Evolutionary conservation across 2,329 filamentous ascomycete species (phyloP).

Genomic region (Fusarium longipes): DNA sequence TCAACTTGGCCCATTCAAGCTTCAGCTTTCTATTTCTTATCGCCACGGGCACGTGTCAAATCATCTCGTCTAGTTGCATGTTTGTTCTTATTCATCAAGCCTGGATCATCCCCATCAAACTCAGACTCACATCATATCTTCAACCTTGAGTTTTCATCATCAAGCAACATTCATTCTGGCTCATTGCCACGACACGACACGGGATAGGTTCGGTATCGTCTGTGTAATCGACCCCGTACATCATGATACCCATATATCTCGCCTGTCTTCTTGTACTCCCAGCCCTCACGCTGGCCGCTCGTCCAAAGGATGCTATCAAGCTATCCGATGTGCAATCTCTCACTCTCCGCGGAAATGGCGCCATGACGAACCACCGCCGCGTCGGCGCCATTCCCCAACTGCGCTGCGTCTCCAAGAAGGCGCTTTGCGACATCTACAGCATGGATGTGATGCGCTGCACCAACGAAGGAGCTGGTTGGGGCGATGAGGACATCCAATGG

Average conservation of each 20-base stretch:
- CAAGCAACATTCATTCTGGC: neutral
- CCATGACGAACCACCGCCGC: slow-evolving; percentile 79
- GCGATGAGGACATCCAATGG: slow-evolving; percentile 87
- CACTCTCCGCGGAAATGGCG: slow-evolving; percentile 74
- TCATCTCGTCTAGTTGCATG: neutral
- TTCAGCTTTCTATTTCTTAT: slow-evolving; percentile 19
- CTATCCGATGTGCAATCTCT: slow-evolving; percentile 76
- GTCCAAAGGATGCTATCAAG: slow-evolving; percentile 64
- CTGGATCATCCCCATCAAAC: neutral
- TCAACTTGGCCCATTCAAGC: neutral
- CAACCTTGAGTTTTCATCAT: neutral
- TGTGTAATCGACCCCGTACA: slow-evolving; percentile 6
- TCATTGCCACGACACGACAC: neutral
- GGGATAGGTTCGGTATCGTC: slow-evolving; percentile 10
- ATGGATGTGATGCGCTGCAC: slow-evolving; percentile 89
- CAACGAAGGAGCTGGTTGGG: slow-evolving; percentile 85
- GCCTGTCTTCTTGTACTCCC: slow-evolving; percentile 43
- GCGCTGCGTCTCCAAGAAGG: slow-evolving; percentile 75
- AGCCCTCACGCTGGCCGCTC: slow-evolving; percentile 43
- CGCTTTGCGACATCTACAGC: slow-evolving; percentile 74
- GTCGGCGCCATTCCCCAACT: slow-evolving; percentile 82
- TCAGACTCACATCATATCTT: neutral
- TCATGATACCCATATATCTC: slow-evolving; percentile 47
- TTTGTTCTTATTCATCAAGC: neutral
- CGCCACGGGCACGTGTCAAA: slow-evolving; percentile 27